Base-by-base conservation (phyloP, 495 filamentous ascomycete genomes). In the Cercophora samala region DNA sequence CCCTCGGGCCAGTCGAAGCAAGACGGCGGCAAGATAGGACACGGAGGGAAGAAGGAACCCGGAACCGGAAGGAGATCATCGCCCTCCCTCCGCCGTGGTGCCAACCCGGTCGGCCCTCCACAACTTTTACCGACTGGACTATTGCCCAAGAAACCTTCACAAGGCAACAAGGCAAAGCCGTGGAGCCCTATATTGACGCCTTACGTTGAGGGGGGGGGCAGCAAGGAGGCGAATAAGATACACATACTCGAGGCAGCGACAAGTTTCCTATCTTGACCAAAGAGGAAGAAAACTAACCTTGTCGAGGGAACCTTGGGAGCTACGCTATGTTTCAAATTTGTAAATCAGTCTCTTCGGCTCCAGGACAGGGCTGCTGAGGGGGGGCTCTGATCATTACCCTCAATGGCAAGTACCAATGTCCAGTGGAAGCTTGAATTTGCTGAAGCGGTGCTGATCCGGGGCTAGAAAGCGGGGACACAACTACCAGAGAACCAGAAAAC, bases 331-430 rank as follows among this genome's bases (percentile, higher is more conserved):
- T 67, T 66, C 69, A 68, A 46, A 58, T 63, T 37, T 52, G 62
- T 32, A 62, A 58, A 64, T 69, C 65, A 69, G 24, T 65, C 55
- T 26, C 8, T 62, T 52, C 26, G 65, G 62, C 60, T 51, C 61
- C 60, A 58, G 32, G 61, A 42, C 54, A 60, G 19, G 60, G 67
- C 61, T 69, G 37, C 37, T 46, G 37, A 60, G 25, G 26, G 22
- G 46, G 13, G 3, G 4, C 42, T 69, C 71, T n/a, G 66, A 73
- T 73, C 71, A 62, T 71, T 73, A 23, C 71, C 62, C 19, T 29
- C 37, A 68, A 64, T 37, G 64, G 71, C 62, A 69, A 68, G 58
- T 58, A 24, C 52, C 26, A 26, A 69, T 52, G 51, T 18, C n/a
- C 25, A 29, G 26, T 53, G 60, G 58, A 66, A 53, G 66, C 53